phyloP scores from a whole-genome alignment of 1,139 yeast genomes.

The Taphrina confusa region DNA sequence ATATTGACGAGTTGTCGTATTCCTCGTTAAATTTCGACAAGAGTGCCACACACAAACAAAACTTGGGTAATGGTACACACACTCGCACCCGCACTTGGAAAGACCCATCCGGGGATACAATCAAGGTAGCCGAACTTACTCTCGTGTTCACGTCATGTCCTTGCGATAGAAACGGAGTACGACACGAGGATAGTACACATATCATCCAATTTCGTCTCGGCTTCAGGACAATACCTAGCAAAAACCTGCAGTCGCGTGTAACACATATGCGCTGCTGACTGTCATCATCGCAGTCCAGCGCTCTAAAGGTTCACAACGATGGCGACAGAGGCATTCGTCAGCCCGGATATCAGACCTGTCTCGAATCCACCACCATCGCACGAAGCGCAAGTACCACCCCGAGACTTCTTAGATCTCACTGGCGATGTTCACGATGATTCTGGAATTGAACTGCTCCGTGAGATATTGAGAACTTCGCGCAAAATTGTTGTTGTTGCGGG shows the following conservation, averaged over 20 bases:
- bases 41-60: too few species aligned
- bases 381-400: neutral
- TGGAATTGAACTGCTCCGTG: slow-evolving; percentile 16
- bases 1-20: too few species aligned
- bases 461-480: slow-evolving; percentile 37
- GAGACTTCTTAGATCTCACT: slow-evolving; percentile 22
- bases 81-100: too few species aligned
- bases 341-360: neutral
- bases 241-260: neutral
- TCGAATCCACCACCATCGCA: neutral
- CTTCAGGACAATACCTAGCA: too few species aligned
- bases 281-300: neutral
- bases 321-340: neutral
- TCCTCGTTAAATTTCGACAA: too few species aligned
- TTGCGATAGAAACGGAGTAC: too few species aligned
- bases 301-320: neutral
- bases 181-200: too few species aligned
- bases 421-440: slow-evolving; percentile 6
- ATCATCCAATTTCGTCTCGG: too few species aligned
- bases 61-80: too few species aligned
- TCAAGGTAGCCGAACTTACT: too few species aligned
- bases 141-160: too few species aligned
- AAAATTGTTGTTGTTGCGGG: slow-evolving; percentile 60
- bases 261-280: neutral
- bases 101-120: too few species aligned